Evolutionary conservation across 2,329 filamentous ascomycete species (phyloP), one percentile per base, ranked within the genome.

Genomic region (Fusarium udum): DNA sequence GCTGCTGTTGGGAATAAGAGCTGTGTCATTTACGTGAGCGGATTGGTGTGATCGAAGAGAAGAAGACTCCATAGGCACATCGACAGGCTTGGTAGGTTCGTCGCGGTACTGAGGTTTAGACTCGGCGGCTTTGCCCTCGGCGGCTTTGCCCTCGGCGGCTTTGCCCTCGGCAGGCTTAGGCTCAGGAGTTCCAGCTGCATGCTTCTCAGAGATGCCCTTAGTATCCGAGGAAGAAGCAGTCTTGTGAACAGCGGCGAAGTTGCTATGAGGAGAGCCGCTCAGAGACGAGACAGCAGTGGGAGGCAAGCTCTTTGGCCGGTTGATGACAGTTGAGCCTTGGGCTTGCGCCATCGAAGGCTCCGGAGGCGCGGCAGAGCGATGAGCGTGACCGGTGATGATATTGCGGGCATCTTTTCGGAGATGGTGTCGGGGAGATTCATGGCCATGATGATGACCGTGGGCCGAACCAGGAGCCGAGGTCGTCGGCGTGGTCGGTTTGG

Each of bases 321-420:
- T 84, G 78, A 84, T 83, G 69, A 84, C 84, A 70, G 86, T 88
- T 64, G 87, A 89, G 75, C 88, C 88, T 64, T 88, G 86, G 57
- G 89, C 89, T 80, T 90, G 88, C 73, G 89, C 86, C 71, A 89
- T 85, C 57, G 90, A 91, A 60, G 87, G 86, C 82, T 91, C 90
- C 67, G 90, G 90, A 55, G 89, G 89, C 62, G 87, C 89, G 75
- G 86, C 87, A 67, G 86, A 87, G 73, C 88, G 85, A 74, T 88
- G 87, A 67, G 85, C 83, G 73, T 89, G 87, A 72, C 88, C 85
- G 67, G 87, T 84, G 78, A 89, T 87, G 78, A 87, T 87, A 77
- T 87, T 87, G 81, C 80, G 79, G 40, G 77, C 76, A 72, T 82
- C 80, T 60, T 84, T 82, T 68, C 79, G 80, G 69, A 79, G 69